phyloP scores from a whole-genome alignment of 768 basidiomycete genomes.

The Suillus americanus region DNA sequence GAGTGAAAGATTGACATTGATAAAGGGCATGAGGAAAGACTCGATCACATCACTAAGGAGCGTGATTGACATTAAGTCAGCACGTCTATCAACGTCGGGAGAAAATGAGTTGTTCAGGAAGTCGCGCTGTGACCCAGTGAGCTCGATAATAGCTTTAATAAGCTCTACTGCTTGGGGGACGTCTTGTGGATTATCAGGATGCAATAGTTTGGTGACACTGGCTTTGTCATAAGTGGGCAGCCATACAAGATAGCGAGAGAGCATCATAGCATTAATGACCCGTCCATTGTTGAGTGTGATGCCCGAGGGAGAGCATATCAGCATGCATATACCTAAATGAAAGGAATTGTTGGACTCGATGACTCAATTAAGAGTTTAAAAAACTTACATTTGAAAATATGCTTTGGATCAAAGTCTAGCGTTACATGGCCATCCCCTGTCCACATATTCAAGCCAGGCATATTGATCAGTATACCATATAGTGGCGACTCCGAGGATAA shows the following conservation, averaged over 20 bases:
- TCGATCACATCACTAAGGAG: neutral
- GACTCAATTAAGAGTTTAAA: too few species aligned
- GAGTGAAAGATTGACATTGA: neutral
- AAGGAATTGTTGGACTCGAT: too few species aligned
- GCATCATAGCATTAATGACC: too few species aligned
- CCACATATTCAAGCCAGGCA: constrained; percentile 15
- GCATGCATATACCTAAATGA: too few species aligned
- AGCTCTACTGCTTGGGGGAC: neutral
- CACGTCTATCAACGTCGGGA: neutral
- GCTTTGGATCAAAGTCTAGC: constrained; percentile 16
- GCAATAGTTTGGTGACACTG: neutral
- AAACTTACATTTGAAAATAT: constrained; percentile 15
- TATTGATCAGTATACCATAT: neutral
- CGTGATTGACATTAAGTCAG: neutral
- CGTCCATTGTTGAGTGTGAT: too few species aligned
- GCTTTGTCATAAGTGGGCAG: neutral
- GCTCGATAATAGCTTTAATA: neutral
- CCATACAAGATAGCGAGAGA: too few species aligned
- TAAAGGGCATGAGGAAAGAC: neutral
- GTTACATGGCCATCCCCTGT: constrained; percentile 10
- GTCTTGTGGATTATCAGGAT: neutral
- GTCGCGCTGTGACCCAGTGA: neutral
- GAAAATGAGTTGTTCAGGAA: neutral
- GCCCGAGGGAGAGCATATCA: too few species aligned
- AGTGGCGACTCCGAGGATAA: neutral